Evolutionary conservation across 805 yeast species (phyloP), one percentile per base, ranked within the genome.

Genomic region (Candida alai): DNA sequence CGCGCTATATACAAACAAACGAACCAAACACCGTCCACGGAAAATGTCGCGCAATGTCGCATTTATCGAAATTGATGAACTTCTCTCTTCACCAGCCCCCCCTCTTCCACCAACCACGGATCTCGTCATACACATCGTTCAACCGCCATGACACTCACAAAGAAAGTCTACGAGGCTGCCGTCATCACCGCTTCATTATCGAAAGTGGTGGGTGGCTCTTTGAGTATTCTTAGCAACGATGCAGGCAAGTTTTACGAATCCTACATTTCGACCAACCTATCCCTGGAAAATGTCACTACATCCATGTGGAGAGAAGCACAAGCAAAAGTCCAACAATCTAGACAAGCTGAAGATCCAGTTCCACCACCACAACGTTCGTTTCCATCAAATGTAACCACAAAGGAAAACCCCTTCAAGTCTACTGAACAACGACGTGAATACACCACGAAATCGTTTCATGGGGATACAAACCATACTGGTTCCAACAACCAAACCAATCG

Each of bases 111-210:
- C 24, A 34, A 27, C 3, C 23, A 19, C 15, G 32, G n/a, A 20
- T 17, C 30, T 11, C 10, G 28, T 4, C 15, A 16, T 13, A n/a
- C n/a, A n/a, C n/a, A n/a, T n/a, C n/a, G n/a, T n/a, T n/a, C n/a
- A n/a, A n/a, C 23, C 23, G 9, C 28, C n/a, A 37, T 37, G 41
- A 29, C 37, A 13, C 24, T 20, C 24, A 36, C 38, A 24, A 47
- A 42, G 31, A 40, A 28, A 18, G 16, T 47, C 16, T 43, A 36
- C 30, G 51, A 61, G 40, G 38, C 54, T 5, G 47, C 47, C 19
- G 54, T 52, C 22, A 46, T 62, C 14, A 56, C 60, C 12, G 40
- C 47, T 30, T 42, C 60, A 11, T 51, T 51, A 6, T 29, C 42
- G 10, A 40, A 42, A 19, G 57, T 60, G 19, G 39, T 45, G 22